Evolutionary conservation across 2,329 filamentous ascomycete genomes (phyloP), one percentile per base, ranked within the genome.

Genomic region (Pestalotiopsis sp.): DNA sequence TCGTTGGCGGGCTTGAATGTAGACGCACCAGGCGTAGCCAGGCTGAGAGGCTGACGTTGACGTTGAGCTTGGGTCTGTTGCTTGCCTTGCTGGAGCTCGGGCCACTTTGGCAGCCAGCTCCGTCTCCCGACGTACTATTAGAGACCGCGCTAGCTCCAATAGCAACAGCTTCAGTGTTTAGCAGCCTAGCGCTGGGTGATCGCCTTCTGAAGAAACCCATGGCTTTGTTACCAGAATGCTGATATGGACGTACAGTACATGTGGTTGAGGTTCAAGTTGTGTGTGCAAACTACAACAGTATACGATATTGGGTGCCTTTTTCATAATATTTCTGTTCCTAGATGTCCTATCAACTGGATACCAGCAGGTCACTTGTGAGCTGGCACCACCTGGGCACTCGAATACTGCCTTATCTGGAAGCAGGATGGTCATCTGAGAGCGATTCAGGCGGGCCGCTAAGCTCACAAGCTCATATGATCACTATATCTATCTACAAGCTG

Each of bases 1-100:
- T 20, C 20, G 52, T 41, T 69, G 70, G 67, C 63, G 64, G n/a
- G 58, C 68, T 62, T 69, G 65, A 61, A 38, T 65, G 61, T 65
- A 61, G 57, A 13, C 39, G 62, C 57, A 68, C 68, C 45, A 73
- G 69, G 69, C 72, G 72, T 74, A 74, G 73, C 73, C 76, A 81
- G 79, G 79, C 79, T 79, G 79, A 80, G 77, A 79, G 79, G 79
- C 79, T 81, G 80, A 81, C 80, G 80, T 75, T 74, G 45, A 70
- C 73, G 69, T 39, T 67, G 65, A 27, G 27, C 52, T 23, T 69
- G 56, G 39, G 64, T 23, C 64, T 67, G 45, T 38, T 36, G 38
- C 49, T 66, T 57, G 64, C 41, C 64, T 58, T 36, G 65, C 64
- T 64, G n/a, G 23, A 64, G 61, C 61, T 64, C 25, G 61, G 61